Evolutionary conservation across 805 yeast genomes (phyloP).

Genomic region (Cyberlindnera samutprakarnensis): DNA sequence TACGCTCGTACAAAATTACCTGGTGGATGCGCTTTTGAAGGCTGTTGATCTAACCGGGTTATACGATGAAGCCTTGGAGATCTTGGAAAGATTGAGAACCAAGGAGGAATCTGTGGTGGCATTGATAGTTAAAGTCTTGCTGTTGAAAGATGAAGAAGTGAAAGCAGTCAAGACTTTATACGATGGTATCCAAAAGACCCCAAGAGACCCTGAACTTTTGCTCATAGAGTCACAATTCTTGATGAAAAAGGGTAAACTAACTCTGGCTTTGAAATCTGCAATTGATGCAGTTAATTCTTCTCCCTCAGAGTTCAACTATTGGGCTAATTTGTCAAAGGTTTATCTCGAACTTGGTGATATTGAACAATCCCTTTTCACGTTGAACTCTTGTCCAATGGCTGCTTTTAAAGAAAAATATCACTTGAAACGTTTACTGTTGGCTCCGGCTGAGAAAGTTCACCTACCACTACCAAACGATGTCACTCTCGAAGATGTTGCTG

Average conservation of each 20-base stretch:
- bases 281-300: constrained; percentile 59
- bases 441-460: constrained; percentile 49
- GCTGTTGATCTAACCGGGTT: constrained; percentile 58
- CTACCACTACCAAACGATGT: constrained; percentile 74
- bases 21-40: constrained; percentile 67
- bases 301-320: constrained; percentile 70
- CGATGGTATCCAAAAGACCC: constrained; percentile 40
- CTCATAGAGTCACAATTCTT: constrained; percentile 54
- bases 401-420: constrained; percentile 56
- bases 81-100: constrained; percentile 43
- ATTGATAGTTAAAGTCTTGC: constrained; percentile 45
- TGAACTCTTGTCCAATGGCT: constrained; percentile 80
- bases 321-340: constrained; percentile 60
- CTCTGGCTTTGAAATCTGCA: constrained; percentile 52
- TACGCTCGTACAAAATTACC: constrained; percentile 52
- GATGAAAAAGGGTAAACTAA: constrained; percentile 40
- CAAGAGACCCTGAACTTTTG: constrained; percentile 49
- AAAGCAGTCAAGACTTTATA: constrained; percentile 46
- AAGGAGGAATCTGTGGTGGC: constrained; percentile 50
- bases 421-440: constrained; percentile 52
- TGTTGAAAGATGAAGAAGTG: constrained; percentile 51
- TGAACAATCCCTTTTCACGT: constrained; percentile 63
- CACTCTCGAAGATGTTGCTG: constrained; percentile 58
- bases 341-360: constrained; percentile 58
- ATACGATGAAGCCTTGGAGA: constrained; percentile 52